Evolutionary conservation across 129 eudicot genomes (phyloP), one percentile per base, ranked within the genome.

Genomic region (Chrysanthemum seticuspe): DNA sequence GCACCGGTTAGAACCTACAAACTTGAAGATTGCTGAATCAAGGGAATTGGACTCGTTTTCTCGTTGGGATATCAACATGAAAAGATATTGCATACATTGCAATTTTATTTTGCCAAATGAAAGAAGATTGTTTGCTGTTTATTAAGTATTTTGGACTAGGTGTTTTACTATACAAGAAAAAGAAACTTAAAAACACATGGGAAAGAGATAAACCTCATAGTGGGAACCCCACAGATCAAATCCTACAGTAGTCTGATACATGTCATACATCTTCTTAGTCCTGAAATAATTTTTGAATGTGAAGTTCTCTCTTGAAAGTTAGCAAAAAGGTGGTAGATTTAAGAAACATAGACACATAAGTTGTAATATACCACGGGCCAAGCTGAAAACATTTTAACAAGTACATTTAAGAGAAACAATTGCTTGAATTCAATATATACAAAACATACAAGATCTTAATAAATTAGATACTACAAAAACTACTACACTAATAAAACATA

Each of bases 151-250:
- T 34, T 7, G 10, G 47, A 40, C 10, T 7, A 40, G 9, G 47
- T 31, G 11, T 34, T 14, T 6, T 36, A 14, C 13, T 4, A 2
- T 60, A 3, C 52, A 55, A 21, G 45, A n/a, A 2, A 47, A 15
- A 65, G 19, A 34, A 13, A 12, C 5, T 19, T 27, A 27, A 69
- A 34, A 3, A 63, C 68, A 58, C 0, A 0, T 18, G 59, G 36
- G 60, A 36, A 71, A 68, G 45, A 31, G 44, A 34, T 9, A 49
- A 68, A 89, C 92, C 96, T 89, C 82, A 73, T 84, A 82, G 68
- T 89, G 92, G 15, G 87, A 78, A 82, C 73, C 74, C 96, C 96
- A 89, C 2, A 89, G 77, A 84, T 89, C 96, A 82, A 84, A 81
- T 12, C 89, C 90, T 27, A 70, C 64, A 62, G 79, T 73, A 71